Evolutionary conservation across 495 filamentous ascomycete genomes (phyloP).

Genomic region (Gamarada debralockiae): DNA sequence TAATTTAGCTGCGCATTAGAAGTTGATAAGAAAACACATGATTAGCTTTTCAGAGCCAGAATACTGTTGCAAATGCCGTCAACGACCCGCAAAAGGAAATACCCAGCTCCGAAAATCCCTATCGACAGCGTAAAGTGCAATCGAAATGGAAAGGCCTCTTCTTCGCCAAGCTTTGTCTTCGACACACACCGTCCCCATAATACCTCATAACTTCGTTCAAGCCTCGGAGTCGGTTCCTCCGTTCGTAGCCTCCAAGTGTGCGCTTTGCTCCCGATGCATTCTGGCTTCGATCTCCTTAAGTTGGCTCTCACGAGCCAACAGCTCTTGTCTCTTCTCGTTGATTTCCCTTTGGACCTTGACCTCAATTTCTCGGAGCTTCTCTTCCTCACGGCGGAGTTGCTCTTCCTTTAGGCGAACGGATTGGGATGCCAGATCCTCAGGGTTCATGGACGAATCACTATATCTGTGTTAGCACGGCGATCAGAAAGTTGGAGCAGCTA

Average conservation of each 20-base stretch:
- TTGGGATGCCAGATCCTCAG: constrained; percentile 92
- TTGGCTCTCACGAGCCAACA: constrained; percentile 96
- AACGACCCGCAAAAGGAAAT: constrained; percentile 29
- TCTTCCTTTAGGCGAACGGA: constrained; percentile 98
- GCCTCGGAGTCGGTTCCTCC: constrained; percentile 26
- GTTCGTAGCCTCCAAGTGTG: constrained; percentile 44
- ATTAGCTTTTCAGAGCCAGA: constrained; percentile 28
- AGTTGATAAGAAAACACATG: constrained; percentile 26
- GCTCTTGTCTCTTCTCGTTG: constrained; percentile 98
- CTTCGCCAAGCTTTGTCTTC: constrained; percentile 9
- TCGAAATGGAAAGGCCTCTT: constrained; percentile 9
- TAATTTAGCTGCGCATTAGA: constrained; percentile 26
- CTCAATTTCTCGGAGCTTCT: constrained; percentile 99
- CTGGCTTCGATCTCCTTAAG: constrained; percentile 82
- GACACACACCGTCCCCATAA: constrained; percentile 9
- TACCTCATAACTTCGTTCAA: constrained; percentile 7
- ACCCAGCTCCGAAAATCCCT: constrained; percentile 17
- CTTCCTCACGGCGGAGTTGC: constrained; percentile 96
- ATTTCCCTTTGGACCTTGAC: constrained; percentile 99
- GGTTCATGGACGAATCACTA: constrained; percentile 88
- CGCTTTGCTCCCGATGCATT: constrained; percentile 50
- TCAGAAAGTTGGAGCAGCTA: constrained; percentile 1
- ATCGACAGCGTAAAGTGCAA: constrained; percentile 14
- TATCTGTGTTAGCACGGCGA: constrained; percentile 14
- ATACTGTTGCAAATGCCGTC: constrained; percentile 27